These are phyloP conservation scores for Entamoeba dispar DNA, from an alignment of 208 protist species.

Conservation along the genomic window DNA sequence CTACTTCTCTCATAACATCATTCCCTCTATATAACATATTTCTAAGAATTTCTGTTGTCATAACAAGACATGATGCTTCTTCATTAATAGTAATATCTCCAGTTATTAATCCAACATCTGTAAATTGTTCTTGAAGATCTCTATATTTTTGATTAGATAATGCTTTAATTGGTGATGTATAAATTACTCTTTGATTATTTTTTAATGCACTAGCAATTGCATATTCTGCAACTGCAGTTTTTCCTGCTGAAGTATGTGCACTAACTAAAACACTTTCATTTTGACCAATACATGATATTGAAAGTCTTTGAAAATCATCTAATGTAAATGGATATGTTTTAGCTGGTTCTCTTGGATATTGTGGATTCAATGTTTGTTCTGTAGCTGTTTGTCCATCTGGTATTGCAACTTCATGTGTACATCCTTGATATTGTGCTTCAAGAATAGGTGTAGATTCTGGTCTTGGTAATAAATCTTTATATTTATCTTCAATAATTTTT, in stretches of 20 bases:
- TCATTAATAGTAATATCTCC: constrained; percentile 95
- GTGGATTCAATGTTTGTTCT: no score
- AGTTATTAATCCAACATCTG: constrained; percentile 95
- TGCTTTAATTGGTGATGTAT: constrained; percentile 99
- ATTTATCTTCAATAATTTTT: no score
- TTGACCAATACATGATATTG: not conserved
- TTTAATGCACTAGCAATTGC: constrained; percentile 53
- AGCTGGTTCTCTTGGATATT: constrained; percentile 22
- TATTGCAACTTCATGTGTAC: no score
- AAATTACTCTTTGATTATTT: constrained; percentile 75
- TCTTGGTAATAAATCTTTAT: no score
- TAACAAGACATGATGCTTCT: constrained; percentile 85
- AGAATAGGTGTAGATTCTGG: no score
- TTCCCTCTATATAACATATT: constrained; percentile 86
- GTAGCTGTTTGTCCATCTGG: no score
- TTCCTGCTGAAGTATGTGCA: constrained; percentile 97
- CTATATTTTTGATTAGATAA: constrained; percentile 98
- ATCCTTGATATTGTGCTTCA: no score
- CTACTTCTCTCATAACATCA: constrained; percentile 84
- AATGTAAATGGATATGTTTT: constrained; percentile 72
- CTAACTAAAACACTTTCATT: constrained; percentile 86
- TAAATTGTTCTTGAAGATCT: constrained; percentile 75
- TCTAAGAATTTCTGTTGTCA: constrained; percentile 76
- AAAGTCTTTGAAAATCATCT: constrained; percentile 62
- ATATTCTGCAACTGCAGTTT: constrained; percentile 94